Conservation (phyloP, 2,329 filamentous ascomycete genomes). For the Rutstroemia sp. region DNA sequence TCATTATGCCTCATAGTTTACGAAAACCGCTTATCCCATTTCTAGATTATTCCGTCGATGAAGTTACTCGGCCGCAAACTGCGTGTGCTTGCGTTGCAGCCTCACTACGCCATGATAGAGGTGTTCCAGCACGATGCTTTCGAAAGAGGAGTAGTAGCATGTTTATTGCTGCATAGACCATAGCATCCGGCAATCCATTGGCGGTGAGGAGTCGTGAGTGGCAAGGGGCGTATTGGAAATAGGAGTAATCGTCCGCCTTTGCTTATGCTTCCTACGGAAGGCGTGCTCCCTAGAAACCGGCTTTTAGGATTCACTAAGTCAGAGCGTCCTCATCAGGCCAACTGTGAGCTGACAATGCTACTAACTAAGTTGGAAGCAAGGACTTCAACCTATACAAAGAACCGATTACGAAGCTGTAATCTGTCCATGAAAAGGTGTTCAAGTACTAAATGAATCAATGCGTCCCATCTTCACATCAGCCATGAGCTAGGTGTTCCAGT, state of each 20-base stretch:
- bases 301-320: too few relatives aligned
- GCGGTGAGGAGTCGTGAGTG: not conserved
- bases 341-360: too few relatives aligned
- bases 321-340: too few relatives aligned
- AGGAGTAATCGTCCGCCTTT: slow-evolving; percentile 20
- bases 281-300: too few relatives aligned
- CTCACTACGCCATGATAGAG: not conserved
- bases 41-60: not conserved
- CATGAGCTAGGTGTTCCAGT: slow-evolving; percentile 19
- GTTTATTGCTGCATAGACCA: not conserved
- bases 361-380: too few relatives aligned
- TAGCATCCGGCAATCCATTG: not conserved
- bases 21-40: not conserved
- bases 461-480: too few relatives aligned
- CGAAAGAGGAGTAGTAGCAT: not conserved
- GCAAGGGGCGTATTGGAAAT: not conserved
- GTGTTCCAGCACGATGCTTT: not conserved
- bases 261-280: slow-evolving; percentile 23
- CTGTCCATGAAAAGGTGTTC: too few relatives aligned
- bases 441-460: too few relatives aligned
- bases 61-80: not conserved
- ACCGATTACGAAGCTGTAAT: too few relatives aligned
- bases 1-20: not conserved
- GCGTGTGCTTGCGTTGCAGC: not conserved
- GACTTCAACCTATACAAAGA: too few relatives aligned